Percentiles rank a stretch among this genome's conserved stretches.
Conservation (phyloP, 805 yeast species). For the Wickerhamomyces alni region DNA sequence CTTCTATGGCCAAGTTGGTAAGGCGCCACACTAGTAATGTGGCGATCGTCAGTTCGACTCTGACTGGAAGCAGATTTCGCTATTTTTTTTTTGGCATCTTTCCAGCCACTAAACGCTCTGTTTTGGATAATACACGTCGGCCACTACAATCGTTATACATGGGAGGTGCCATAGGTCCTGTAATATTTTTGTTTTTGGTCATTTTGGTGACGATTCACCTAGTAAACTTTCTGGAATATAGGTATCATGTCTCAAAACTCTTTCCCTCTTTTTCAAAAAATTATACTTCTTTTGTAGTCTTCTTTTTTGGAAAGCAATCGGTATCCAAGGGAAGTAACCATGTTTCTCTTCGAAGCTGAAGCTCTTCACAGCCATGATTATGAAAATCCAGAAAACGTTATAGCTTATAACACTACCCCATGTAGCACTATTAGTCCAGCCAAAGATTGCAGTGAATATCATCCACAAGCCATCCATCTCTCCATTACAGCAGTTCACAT, state of each 20-base stretch:
- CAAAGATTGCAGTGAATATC: conserved; percentile 81
- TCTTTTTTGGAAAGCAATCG: conserved; percentile 53
- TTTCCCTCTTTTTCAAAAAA: conserved; percentile 11
- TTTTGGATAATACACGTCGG: too few relatives aligned
- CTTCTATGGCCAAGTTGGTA: conserved; percentile 62
- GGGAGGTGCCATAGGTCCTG: too few relatives aligned
- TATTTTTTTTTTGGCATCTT: background rate
- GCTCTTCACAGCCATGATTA: conserved; percentile 36
- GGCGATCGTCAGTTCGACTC: conserved; percentile 76
- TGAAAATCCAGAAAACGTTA: conserved; percentile 58
- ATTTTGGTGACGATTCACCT: background rate
- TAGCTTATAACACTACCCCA: conserved; percentile 79
- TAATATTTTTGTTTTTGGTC: too few relatives aligned
- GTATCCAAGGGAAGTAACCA: conserved; percentile 58
- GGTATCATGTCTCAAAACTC: conserved; percentile 1
- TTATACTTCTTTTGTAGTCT: conserved; percentile 36
- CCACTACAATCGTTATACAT: too few relatives aligned
- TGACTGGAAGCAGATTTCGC: conserved; percentile 34
- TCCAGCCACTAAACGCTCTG: too few relatives aligned
- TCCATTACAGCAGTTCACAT: conserved; percentile 91
- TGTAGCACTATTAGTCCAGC: conserved; percentile 94
- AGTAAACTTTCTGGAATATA: conserved; percentile 10
- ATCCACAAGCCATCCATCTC: conserved; percentile 91
- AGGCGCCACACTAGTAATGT: conserved; percentile 84
- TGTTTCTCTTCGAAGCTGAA: conserved; percentile 48